These are phyloP conservation scores for Ceratocystis alfenasii DNA, from an alignment of 2,329 filamentous ascomycete species.

Conservation along the genomic window DNA sequence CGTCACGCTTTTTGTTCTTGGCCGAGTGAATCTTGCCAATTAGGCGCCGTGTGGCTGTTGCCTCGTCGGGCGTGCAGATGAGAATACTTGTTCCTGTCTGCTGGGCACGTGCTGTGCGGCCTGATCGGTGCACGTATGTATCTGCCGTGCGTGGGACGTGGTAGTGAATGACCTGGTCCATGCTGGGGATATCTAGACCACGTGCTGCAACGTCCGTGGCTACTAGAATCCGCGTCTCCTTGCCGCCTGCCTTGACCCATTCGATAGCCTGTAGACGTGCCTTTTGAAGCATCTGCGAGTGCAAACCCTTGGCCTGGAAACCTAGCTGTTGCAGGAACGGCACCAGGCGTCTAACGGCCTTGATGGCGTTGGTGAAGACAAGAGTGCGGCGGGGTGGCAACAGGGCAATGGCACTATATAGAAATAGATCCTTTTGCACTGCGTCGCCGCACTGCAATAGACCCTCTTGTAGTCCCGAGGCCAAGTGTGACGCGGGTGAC, in stretches of 20 bases:
- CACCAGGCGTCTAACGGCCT: slow-evolving; percentile 72
- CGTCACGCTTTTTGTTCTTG: slow-evolving; percentile 46
- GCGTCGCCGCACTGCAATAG: slow-evolving; percentile 74
- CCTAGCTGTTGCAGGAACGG: slow-evolving; percentile 75
- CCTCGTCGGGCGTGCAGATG: slow-evolving; percentile 84
- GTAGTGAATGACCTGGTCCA: slow-evolving; percentile 88
- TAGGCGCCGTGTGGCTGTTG: slow-evolving; percentile 68
- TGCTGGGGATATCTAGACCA: slow-evolving; percentile 82
- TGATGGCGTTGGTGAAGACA: slow-evolving; percentile 93
- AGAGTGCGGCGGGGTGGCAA: slow-evolving; percentile 71
- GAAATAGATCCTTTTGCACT: slow-evolving; percentile 92
- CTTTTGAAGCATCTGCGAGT: slow-evolving; percentile 94
- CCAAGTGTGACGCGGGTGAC: slow-evolving; percentile 83
- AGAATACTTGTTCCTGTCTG: slow-evolving; percentile 70
- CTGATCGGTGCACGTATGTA: slow-evolving; percentile 89
- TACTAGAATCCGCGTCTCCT: slow-evolving; percentile 56
- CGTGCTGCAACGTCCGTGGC: slow-evolving; percentile 90
- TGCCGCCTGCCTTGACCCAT: slow-evolving; percentile 60
- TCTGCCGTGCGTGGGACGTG: slow-evolving; percentile 86
- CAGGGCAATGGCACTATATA: slow-evolving; percentile 76
- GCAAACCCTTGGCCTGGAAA: slow-evolving; percentile 63
- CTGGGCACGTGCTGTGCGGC: slow-evolving; percentile 77
- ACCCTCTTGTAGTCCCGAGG: slow-evolving; percentile 71
- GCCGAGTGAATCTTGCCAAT: slow-evolving; percentile 75
- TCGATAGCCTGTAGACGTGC: slow-evolving; percentile 87